Evolutionary conservation across 805 yeast species (phyloP), one percentile per base, ranked within the genome.

Genomic region (Barnettozyma populi): DNA sequence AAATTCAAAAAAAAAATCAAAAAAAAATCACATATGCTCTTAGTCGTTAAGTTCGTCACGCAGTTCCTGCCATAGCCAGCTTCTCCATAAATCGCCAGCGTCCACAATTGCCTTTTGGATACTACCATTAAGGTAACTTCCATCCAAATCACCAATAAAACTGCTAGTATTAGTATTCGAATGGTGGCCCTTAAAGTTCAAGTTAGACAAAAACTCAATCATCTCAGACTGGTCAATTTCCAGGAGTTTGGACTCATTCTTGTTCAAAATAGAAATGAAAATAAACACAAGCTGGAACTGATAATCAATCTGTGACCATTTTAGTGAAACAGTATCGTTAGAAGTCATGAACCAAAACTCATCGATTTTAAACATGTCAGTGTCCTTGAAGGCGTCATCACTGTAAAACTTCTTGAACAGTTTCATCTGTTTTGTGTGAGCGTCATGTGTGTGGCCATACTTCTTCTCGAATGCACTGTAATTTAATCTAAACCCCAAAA

Each of bases 221-320:
- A 89, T 87, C 66, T 90, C 98, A 53, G 86, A 82, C 62, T 88
- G 95, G 59, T 90, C 98, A 53, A 90, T 81, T 62, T 90, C 97
- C 53, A 87, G 74, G 46, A 90, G 72, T 36, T 85, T 80, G 55
- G 80, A 79, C 56, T 86, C 90, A 64, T 84, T 84, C 44, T 92
- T 82, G 64, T 87, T 87, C 54, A 90, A 69, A 36, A 90, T 77
- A 1, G 97, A 87, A 42, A 90, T 69, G 43, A 87, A 80, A 3
- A 86, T 77, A 59, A 89, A 90, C 1, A 86, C 67, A 31, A 89
- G 73, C 67, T 86, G 90, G 27, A 83, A 73, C 60, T 88, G 95
- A 1, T 89, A 85, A 60, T 85, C 87, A 20, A 86, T 67, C 43
- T 73, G 70, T 0, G 90, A 75, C 64, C 78, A 79, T 35, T 84